A percentile compares a stretch with the other conserved stretches of the same genome.
phyloP scores from a whole-genome alignment of 805 yeast species.

The Saturnispora saitoi region DNA sequence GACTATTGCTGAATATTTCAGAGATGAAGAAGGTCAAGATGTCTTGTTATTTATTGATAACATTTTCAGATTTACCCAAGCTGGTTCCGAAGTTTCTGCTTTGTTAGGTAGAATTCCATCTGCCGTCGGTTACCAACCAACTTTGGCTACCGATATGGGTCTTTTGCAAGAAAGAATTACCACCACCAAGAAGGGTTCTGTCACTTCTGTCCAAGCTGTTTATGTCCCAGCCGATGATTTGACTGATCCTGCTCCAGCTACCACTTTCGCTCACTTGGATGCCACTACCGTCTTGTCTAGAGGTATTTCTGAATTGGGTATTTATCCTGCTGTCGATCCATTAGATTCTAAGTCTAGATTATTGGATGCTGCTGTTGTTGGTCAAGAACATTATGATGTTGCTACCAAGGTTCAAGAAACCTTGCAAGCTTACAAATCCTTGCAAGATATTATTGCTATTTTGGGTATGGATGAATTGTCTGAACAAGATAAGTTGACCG shows the following conservation, averaged over 20 bases:
- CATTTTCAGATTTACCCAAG: constrained; percentile 99
- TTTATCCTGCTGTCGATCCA: constrained; percentile 99
- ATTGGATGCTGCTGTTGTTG: constrained; percentile 93
- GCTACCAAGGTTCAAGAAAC: constrained; percentile 96
- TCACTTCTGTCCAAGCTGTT: constrained; percentile 99
- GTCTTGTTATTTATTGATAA: constrained; percentile 98
- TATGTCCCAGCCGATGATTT: constrained; percentile 99
- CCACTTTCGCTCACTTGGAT: constrained; percentile 99
- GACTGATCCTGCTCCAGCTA: constrained; percentile 99
- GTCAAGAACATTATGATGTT: constrained; percentile 96
- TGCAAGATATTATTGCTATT: constrained; percentile 99
- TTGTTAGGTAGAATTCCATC: constrained; percentile 99
- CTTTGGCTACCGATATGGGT: constrained; percentile 99
- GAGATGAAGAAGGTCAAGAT: constrained; percentile 99
- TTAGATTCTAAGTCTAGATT: constrained; percentile 98
- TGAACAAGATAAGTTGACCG: constrained; percentile 96
- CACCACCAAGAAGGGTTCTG: constrained; percentile 99
- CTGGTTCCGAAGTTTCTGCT: constrained; percentile 99
- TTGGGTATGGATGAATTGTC: constrained; percentile 99
- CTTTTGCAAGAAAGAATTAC: constrained; percentile 99
- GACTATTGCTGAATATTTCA: constrained; percentile 99
- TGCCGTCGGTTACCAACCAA: constrained; percentile 99
- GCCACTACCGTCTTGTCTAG: constrained; percentile 99
- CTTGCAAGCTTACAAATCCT: constrained; percentile 98
- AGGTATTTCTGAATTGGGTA: constrained; percentile 99